Base-by-base conservation (phyloP, 495 filamentous ascomycete genomes). In the Daldinia grandis region DNA sequence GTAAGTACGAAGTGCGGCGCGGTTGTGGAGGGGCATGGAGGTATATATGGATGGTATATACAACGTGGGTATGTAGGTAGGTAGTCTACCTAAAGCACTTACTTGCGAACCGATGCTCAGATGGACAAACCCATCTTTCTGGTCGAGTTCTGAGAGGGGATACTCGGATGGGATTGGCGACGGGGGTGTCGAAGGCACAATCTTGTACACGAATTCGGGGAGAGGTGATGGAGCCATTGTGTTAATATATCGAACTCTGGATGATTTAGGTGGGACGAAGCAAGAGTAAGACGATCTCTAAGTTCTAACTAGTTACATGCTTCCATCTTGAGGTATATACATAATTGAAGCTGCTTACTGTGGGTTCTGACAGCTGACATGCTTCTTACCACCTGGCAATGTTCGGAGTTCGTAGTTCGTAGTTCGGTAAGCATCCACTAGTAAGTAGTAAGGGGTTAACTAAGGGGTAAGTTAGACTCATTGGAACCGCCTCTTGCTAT, bases 41-140 rank as follows among this genome's bases (percentile, higher is more conserved):
- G 19, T 2, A 51, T 12, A 44, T 28, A 31, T 4, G n/a, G n/a
- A n/a, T n/a, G n/a, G n/a, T n/a, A n/a, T n/a, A n/a, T n/a, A n/a
- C n/a, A n/a, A n/a, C n/a, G n/a, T n/a, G n/a, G n/a, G n/a, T n/a
- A n/a, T n/a, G n/a, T n/a, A n/a, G n/a, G n/a, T n/a, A n/a, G n/a
- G n/a, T n/a, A n/a, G n/a, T n/a, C n/a, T n/a, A n/a, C n/a, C n/a
- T n/a, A n/a, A n/a, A n/a, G 40, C 5, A 69, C 77, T 63, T 76
- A 83, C 83, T 78, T 84, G 85, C 54, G 69, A 73, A 17, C 83
- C 78, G 7, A 77, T 78, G 66, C 83, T 85, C 17, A 87, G 68
- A 51, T 87, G 85, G 6, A 87, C 77, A 71, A 87, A 87, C 14
- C 85, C 85, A 59, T 87, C 85, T 53, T 82, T 73, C 60, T 74